Conservation (phyloP, 345 rosid genomes). For the Moringa oleifera region DNA sequence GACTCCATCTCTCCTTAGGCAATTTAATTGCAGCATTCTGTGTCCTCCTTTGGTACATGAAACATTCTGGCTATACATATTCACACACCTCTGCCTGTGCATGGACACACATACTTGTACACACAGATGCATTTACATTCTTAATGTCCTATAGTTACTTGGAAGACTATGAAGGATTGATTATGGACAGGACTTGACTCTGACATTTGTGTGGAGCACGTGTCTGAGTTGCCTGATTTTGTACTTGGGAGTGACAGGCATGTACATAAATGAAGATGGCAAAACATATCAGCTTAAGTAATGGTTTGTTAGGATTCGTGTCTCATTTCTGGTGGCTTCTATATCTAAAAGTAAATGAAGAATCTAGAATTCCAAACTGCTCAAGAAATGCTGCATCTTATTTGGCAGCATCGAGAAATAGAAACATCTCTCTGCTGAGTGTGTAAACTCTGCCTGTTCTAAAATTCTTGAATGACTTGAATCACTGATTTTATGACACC, state of each 20-base stretch:
- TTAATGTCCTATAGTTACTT: not conserved
- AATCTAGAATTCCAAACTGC: not conserved
- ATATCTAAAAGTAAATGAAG: not conserved
- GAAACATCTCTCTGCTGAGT: too few relatives aligned
- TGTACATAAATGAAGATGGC: not conserved
- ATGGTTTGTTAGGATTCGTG: not conserved
- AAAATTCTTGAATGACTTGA: too few relatives aligned
- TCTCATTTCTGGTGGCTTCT: not conserved
- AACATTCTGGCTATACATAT: not conserved
- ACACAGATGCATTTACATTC: not conserved
- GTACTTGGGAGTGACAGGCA: not conserved
- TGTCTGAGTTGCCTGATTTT: not conserved
- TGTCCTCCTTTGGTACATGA: not conserved
- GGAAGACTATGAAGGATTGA: not conserved
- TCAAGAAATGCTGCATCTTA: not conserved
- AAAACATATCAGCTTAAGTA: not conserved
- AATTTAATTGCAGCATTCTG: not conserved
- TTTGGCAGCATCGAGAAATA: not conserved
- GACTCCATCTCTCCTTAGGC: not conserved
- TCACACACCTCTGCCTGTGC: too few relatives aligned
- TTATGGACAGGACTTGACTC: not conserved
- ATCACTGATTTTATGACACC: too few relatives aligned
- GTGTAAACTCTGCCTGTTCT: too few relatives aligned
- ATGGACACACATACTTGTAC: not conserved
- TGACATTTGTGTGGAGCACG: not conserved